Evolutionary conservation across 225 moss, liverwort and hornwort genomes (phyloP).

Genomic region (Bryoerythrophyllum caledonicum): DNA sequence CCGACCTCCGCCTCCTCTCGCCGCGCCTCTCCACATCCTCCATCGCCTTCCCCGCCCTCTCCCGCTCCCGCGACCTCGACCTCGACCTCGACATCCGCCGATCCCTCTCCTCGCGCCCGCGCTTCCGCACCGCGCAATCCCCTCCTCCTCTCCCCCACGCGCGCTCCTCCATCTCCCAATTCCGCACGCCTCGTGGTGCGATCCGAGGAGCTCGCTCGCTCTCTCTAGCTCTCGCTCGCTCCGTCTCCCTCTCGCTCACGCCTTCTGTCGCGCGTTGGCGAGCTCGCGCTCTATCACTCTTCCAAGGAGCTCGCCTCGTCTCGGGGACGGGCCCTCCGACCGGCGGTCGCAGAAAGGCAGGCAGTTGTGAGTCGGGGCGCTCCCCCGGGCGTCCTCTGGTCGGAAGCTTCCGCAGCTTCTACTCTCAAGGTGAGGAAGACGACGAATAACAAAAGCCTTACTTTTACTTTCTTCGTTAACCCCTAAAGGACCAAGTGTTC

Average conservation of each 20-base stretch:
- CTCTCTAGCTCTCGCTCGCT: background rate
- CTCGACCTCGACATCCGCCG: conserved; percentile 34
- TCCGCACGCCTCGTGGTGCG: conserved; percentile 1
- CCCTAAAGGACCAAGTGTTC: no score
- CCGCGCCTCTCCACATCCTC: conserved; percentile 25
- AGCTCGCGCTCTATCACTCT: background rate
- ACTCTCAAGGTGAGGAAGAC: background rate
- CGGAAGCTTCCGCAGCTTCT: background rate
- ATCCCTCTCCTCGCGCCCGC: conserved; percentile 25
- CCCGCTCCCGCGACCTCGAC: conserved; percentile 23
- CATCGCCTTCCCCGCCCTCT: conserved; percentile 14
- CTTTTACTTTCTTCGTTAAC: no score
- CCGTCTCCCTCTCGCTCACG: no score
- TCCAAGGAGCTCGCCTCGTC: background rate
- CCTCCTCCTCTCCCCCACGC: conserved; percentile 12
- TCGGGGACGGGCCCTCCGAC: background rate
- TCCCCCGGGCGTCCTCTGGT: background rate
- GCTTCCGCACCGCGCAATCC: conserved; percentile 20
- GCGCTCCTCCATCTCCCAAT: conserved; percentile 33
- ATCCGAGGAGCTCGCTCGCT: background rate
- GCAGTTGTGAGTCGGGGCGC: no score
- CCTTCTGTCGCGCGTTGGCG: conserved; percentile 20
- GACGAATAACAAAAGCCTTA: background rate
- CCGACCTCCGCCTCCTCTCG: conserved; percentile 32
- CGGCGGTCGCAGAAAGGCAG: background rate